Percentiles rank a stretch among this genome's conserved stretches.
These are phyloP conservation scores for Phallus indusiatus DNA, from an alignment of 768 basidiomycete genomes.

Conservation along the genomic window DNA sequence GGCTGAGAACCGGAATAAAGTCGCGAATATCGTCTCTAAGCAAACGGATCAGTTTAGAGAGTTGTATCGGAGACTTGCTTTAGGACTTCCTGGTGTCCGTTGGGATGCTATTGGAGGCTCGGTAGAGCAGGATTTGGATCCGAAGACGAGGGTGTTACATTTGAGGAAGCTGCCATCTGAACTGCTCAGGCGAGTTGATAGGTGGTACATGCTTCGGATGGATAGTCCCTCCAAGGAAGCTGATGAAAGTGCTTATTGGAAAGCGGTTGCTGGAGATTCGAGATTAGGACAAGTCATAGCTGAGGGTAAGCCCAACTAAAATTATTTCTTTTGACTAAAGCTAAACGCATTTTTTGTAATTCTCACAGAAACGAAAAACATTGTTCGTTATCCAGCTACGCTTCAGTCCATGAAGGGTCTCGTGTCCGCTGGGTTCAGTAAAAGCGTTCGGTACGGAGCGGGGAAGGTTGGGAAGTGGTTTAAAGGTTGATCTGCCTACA, in stretches of 20 bases:
- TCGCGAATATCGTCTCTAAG: slow-evolving; percentile 83
- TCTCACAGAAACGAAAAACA: slow-evolving; percentile 55
- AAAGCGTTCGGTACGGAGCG: slow-evolving; percentile 64
- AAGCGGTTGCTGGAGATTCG: slow-evolving; percentile 57
- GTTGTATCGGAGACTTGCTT: slow-evolving; percentile 72
- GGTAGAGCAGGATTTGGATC: slow-evolving; percentile 67
- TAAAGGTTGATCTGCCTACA: slow-evolving; percentile 20
- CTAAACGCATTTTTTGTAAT: not conserved
- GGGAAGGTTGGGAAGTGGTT: slow-evolving; percentile 88
- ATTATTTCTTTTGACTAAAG: not conserved
- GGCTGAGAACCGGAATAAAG: slow-evolving; percentile 89
- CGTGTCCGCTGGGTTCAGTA: slow-evolving; percentile 69
- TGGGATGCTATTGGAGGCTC: slow-evolving; percentile 44
- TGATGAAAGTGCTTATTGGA: slow-evolving; percentile 72
- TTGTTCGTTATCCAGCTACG: slow-evolving; percentile 77
- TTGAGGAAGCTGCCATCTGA: slow-evolving; percentile 69
- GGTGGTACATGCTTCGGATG: slow-evolving; percentile 31
- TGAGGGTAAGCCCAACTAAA: slow-evolving; percentile 33
- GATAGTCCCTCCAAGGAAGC: slow-evolving; percentile 32
- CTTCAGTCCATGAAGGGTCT: slow-evolving; percentile 82
- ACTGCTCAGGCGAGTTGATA: slow-evolving; percentile 48
- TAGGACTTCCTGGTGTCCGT: slow-evolving; percentile 71
- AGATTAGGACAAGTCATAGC: slow-evolving; percentile 41
- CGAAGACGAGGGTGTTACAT: slow-evolving; percentile 62
- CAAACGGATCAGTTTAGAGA: slow-evolving; percentile 80